These are phyloP conservation scores for Penicillium fimorum DNA, from an alignment of 495 filamentous ascomycete genomes.

Conservation along the genomic window DNA sequence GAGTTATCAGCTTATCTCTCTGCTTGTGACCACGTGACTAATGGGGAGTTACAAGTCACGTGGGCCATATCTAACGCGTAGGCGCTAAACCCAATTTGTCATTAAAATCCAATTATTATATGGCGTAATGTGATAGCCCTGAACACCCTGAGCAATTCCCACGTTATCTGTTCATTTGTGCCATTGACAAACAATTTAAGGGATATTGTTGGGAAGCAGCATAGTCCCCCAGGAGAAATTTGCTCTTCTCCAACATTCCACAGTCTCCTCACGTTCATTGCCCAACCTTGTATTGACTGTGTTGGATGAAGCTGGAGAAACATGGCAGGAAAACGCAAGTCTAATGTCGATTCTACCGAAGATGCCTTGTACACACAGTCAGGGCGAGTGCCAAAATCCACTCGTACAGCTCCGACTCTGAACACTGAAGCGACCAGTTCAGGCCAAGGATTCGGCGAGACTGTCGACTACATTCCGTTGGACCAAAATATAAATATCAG, in stretches of 20 bases:
- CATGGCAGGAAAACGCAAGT: constrained; percentile 24
- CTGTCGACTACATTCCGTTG: constrained; percentile 36
- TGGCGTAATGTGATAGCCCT: background rate
- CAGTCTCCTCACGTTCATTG: background rate
- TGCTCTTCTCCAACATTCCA: background rate
- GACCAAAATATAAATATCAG: constrained; percentile 20
- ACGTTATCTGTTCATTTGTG: background rate
- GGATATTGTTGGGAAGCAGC: background rate
- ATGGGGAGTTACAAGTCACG: background rate
- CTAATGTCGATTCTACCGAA: constrained; percentile 14
- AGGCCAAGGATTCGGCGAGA: constrained; percentile 38
- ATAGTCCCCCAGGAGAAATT: background rate
- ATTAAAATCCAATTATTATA: too few species aligned
- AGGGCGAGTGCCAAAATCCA: constrained; percentile 20
- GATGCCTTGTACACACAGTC: constrained; percentile 23
- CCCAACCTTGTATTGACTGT: background rate
- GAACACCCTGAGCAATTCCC: background rate
- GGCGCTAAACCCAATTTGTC: background rate
- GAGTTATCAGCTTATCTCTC: constrained; percentile 10
- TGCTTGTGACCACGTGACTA: background rate
- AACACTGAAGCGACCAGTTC: constrained; percentile 8
- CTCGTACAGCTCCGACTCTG: constrained; percentile 3
- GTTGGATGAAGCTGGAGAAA: background rate
- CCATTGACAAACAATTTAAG: background rate
- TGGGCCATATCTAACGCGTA: background rate